Evolutionary conservation across 768 basidiomycete genomes (phyloP), one percentile per base, ranked within the genome.

Genomic region (Mycena indigotica): DNA sequence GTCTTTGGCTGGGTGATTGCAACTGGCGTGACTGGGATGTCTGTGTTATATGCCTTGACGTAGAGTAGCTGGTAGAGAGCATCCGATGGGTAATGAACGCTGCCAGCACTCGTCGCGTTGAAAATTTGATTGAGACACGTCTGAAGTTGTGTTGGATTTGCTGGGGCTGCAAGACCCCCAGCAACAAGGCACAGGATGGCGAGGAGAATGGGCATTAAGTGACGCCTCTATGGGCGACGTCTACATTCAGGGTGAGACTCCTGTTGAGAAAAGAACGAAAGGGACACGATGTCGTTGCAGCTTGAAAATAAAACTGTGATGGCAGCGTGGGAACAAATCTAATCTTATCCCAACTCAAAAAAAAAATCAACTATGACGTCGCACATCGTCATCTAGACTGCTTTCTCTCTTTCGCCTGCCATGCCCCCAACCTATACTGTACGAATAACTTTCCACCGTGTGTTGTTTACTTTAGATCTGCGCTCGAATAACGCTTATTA

Each of bases 1-100:
- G 50, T 66, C 35, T 19, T 50, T 25, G 67, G 68, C 4, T 55
- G 52, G 8, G 63, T 62, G 15, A 69, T 64, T 1, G 68, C 68
- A 0, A 65, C 67, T 0, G 68, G 68, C 1, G 54, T 62, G 46
- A 65, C 26, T 19, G 51, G 53, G 40, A 65, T 65, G 41, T 44
- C 23, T 21, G 15, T 6, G 41, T 44, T 44, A 19, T 44, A 44
- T 19, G 41, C 13, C 21, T 44, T 44, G 46, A 48, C 46, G 23
- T 48, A 41, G 32, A 28, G 17, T 28, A 28, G 25, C 19, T 62
- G 54, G 55, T 62, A 62, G 1, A 62, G 19, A 5, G 50, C 13
- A 21, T 58, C 52, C 19, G 56, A 54, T 1, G 61, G 61, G 32
- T 58, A 62, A 13, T 53, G 46, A 12, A 62, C 61, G 12, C 38